Conservation (phyloP, 441 rosid genomes). For the Populus hybrid region DNA sequence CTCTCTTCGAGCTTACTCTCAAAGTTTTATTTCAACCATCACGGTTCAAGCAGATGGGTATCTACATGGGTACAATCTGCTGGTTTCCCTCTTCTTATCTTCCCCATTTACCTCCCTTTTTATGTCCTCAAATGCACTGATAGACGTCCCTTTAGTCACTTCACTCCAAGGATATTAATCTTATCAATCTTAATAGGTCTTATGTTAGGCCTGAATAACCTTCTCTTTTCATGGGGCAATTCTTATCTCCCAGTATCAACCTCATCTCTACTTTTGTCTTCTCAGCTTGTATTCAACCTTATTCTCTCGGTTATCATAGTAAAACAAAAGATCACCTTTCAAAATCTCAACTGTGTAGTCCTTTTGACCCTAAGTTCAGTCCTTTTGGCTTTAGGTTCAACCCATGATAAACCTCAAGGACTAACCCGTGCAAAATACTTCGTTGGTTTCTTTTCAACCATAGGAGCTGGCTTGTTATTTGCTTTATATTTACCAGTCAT, state of each 20-base stretch:
- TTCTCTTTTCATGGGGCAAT: slow-evolving; percentile 83
- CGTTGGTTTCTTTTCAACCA: slow-evolving; percentile 56
- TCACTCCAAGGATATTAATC: slow-evolving; percentile 43
- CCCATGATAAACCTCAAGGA: slow-evolving; percentile 47
- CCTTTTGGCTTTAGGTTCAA: slow-evolving; percentile 58
- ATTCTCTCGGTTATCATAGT: slow-evolving; percentile 75
- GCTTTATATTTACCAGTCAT: slow-evolving; percentile 78
- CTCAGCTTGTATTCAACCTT: slow-evolving; percentile 80
- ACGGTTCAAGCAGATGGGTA: slow-evolving; percentile 77
- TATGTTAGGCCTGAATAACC: slow-evolving; percentile 76
- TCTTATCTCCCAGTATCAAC: slow-evolving; percentile 90
- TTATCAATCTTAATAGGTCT: slow-evolving; percentile 57
- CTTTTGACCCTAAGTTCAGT: slow-evolving; percentile 70
- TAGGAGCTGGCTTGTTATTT: slow-evolving; percentile 78
- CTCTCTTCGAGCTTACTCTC: slow-evolving; percentile 66
- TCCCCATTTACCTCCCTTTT: slow-evolving; percentile 51
- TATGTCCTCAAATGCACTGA: slow-evolving; percentile 38
- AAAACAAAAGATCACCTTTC: slow-evolving; percentile 66
- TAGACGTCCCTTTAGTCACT: slow-evolving; percentile 57
- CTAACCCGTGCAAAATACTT: slow-evolving; percentile 55
- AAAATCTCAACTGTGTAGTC: slow-evolving; percentile 70
- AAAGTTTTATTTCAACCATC: slow-evolving; percentile 74
- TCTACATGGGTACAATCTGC: slow-evolving; percentile 84
- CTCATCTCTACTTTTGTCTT: slow-evolving; percentile 73
- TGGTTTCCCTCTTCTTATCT: slow-evolving; percentile 72